Conservation (phyloP, 2,329 filamentous ascomycete genomes). For the Phialocephala subalpina region DNA sequence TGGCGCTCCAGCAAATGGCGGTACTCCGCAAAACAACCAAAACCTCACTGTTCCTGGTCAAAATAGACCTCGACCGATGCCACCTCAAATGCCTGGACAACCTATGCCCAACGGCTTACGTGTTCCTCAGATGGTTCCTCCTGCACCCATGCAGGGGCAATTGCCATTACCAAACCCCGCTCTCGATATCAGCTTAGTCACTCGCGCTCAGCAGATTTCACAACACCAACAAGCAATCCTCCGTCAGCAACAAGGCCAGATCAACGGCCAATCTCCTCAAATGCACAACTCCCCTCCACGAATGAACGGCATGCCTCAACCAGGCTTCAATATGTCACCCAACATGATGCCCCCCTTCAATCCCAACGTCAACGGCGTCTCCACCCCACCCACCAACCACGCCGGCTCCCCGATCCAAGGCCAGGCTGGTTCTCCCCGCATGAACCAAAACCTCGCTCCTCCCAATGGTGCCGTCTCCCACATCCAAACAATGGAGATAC, state of each 20-base stretch:
- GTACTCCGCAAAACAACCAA: conserved; percentile 31
- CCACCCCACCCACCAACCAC: conserved; percentile 45
- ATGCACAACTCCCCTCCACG: conserved; percentile 51
- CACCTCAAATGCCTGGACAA: conserved; percentile 40
- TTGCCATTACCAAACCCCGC: conserved; percentile 61
- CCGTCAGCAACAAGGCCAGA: conserved; percentile 41
- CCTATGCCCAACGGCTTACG: conserved; percentile 41
- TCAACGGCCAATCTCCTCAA: conserved; percentile 38
- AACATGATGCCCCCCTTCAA: conserved; percentile 61
- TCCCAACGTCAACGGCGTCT: conserved; percentile 55
- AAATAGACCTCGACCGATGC: conserved; percentile 39
- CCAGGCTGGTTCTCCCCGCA: conserved; percentile 41
- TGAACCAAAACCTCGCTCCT: conserved; percentile 32
- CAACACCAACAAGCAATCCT: conserved; percentile 56
- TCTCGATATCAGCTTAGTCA: conserved; percentile 62
- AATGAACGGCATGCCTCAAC: conserved; percentile 41
- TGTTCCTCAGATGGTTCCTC: conserved; percentile 62
- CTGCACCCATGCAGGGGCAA: conserved; percentile 71
- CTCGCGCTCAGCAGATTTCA: conserved; percentile 72
- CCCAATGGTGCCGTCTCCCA: conserved; percentile 17
- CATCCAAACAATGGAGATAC: conserved; percentile 34
- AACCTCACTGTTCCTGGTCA: conserved; percentile 41
- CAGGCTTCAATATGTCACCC: conserved; percentile 46
- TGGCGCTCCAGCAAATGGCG: conserved; percentile 31
- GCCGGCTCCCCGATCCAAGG: conserved; percentile 33